Base-by-base conservation (phyloP, 192 early-diverging fungal genomes). In the Cetraspora pellucida region DNA sequence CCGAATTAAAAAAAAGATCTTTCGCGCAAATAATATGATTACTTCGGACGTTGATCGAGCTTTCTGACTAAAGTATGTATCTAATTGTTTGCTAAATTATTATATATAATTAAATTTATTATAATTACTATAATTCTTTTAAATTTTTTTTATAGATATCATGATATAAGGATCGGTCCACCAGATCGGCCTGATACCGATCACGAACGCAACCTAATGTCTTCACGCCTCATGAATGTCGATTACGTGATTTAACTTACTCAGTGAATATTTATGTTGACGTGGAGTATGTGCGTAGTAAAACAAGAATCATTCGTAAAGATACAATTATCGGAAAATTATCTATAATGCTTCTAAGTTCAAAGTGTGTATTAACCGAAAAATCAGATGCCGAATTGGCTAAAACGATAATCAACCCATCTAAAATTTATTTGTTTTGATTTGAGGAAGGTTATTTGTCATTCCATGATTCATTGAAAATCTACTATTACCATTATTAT, bases 261-360 rank as follows among this genome's bases (percentile, higher is more conserved):
- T 92, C 95, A 7, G 94, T 93, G 21, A 87, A 89, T n/a, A 94
- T 99, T 59, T 89, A 88, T 73, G 95, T 98, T 19, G 95, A 99
- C 77, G 86, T 99, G 11, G 92, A 96, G 84, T 99, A 99, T 78
- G 91, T 92, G 13, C 89, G 93, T 69, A 93, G 92, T 31, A 88
- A 88, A 57, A 89, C 91, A 77, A 87, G 93, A 14, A 92, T 96
- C 17, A 91, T 87, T 54, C 89, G 93, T 65, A 88, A 90, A 68
- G 89, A 91, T 55, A 91, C 97, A 3, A 87, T 90, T 23, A 96
- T 99, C 78, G 96, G 96, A 21, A 85, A 92, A 21, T 91, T 99
- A 90, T 96, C 97, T 5, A 96, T 99, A 80, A 99, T 99, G 97
- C 89, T 99, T 69, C 87, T 94, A 49, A 92, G 90, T 61, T 91